Evolutionary conservation across 768 basidiomycete species (phyloP), one percentile per base, ranked within the genome.

Genomic region (Cystobasidium tubakii): DNA sequence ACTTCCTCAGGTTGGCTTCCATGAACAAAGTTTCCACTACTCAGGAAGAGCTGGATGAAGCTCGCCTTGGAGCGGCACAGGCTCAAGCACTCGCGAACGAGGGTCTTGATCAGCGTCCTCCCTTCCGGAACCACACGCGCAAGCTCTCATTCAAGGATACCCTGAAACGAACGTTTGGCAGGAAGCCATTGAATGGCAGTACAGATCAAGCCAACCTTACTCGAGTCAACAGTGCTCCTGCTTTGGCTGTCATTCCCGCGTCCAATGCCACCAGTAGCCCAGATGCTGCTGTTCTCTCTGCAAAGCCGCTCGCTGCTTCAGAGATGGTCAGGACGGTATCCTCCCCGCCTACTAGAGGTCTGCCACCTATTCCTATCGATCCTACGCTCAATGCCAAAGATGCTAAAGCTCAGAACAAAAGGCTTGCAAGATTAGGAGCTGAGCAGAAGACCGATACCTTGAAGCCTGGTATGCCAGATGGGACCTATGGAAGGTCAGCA

Each of bases 81-180:
- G 57, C 57, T 60, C 29, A 60, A 34, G 57, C 57, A 29, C 23
- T 60, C 4, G 57, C 57, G 29, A 9, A 60, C 7, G 57, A 9
- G 3, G 57, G 57, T 29, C 33, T 60, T 27, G 57, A 60, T 29
- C 25, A 31, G 33, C 25, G 33, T 15, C 57, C 57, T 39, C 7
- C 39, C 6, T 39, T 39, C 39, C 39, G 7, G 6, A 36, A n/a
- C 19, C 29, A 50, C 29, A 54, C 42, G 9, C 43, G 66, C 44
- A 67, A 67, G 66, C 43, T 71, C 1, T 71, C 69, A 4, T 71
- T 71, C 69, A 71, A 71, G 29, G 69, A 71, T 29, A 57, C 54
- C 10, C 17, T 71, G 27, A 55, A 44, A 33, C 53, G 55, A 1
- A 71, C 69, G 1, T 71, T 71, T 60, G 69, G 69, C 4, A 4